These are phyloP conservation scores for Exophiala xenobiotica DNA, from an alignment of 2,329 filamentous ascomycete genomes.

Conservation along the genomic window DNA sequence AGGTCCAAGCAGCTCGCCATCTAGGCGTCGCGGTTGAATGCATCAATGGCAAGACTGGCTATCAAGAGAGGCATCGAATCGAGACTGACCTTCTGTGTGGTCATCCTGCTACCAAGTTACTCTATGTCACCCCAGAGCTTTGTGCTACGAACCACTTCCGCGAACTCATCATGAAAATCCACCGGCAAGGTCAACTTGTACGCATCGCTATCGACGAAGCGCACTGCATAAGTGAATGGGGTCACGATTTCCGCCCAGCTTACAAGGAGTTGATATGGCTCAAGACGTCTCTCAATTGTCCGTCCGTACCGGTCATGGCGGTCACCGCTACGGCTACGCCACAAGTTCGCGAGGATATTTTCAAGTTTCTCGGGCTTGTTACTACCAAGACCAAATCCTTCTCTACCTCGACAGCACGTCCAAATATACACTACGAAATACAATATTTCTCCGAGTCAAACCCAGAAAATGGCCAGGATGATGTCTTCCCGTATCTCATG, in stretches of 20 bases:
- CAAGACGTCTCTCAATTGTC: constrained; percentile 65
- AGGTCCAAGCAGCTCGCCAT: constrained; percentile 75
- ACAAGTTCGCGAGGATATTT: constrained; percentile 77
- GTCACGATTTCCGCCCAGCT: constrained; percentile 91
- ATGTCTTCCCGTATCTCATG: constrained; percentile 71
- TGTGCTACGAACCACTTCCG: constrained; percentile 78
- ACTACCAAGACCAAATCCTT: constrained; percentile 60
- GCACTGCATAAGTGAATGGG: constrained; percentile 97
- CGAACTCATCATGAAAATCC: constrained; percentile 67
- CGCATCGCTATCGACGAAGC: constrained; percentile 91
- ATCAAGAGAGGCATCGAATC: constrained; percentile 64
- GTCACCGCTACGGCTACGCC: constrained; percentile 87
- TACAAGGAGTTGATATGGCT: constrained; percentile 89
- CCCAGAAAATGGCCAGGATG: constrained; percentile 61
- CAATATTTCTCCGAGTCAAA: constrained; percentile 53
- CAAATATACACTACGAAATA: constrained; percentile 88
- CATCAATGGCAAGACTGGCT: constrained; percentile 78
- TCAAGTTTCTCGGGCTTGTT: constrained; percentile 70
- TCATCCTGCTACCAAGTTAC: constrained; percentile 75
- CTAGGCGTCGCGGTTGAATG: constrained; percentile 78
- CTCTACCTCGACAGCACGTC: constrained; percentile 77
- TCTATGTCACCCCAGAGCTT: constrained; percentile 92
- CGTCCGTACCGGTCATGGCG: constrained; percentile 85
- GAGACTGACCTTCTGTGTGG: constrained; percentile 81
- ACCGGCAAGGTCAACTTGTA: constrained; percentile 79